phyloP scores from a whole-genome alignment of 805 yeast genomes.

The Yueomyces sinensis region DNA sequence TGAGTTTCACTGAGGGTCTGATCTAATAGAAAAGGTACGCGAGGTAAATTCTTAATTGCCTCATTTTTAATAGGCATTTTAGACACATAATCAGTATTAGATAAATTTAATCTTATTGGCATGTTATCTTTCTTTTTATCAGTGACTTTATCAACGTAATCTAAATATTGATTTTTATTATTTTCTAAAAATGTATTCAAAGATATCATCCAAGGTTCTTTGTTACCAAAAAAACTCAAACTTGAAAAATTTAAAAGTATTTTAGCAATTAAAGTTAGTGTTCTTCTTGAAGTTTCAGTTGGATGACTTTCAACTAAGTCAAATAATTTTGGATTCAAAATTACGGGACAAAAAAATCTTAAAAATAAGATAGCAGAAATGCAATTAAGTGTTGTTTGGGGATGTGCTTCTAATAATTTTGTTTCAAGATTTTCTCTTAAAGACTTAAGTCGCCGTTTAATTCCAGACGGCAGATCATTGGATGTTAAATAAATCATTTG shows the following conservation, averaged over 20 bases:
- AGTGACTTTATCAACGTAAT: slow-evolving; percentile 62
- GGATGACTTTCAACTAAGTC: slow-evolving; percentile 60
- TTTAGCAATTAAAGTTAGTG: slow-evolving; percentile 73
- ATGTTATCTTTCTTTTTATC: slow-evolving; percentile 55
- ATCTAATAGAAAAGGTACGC: slow-evolving; percentile 57
- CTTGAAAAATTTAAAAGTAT: slow-evolving; percentile 68
- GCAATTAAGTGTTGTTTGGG: slow-evolving; percentile 46
- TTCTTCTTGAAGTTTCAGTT: slow-evolving; percentile 56
- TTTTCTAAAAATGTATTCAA: slow-evolving; percentile 56
- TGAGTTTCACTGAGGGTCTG: slow-evolving; percentile 49
- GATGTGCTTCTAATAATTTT: slow-evolving; percentile 22
- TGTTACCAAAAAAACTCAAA: slow-evolving; percentile 58
- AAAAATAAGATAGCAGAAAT: slow-evolving; percentile 74
- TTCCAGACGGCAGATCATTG: slow-evolving; percentile 58
- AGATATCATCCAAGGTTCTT: slow-evolving; percentile 65
- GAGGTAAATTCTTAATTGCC: slow-evolving; percentile 45
- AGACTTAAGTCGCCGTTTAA: slow-evolving; percentile 49
- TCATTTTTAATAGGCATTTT: slow-evolving; percentile 38
- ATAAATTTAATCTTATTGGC: slow-evolving; percentile 41
- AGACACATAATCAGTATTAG: slow-evolving; percentile 43
- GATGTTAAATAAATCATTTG: slow-evolving; percentile 46
- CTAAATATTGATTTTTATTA: slow-evolving; percentile 44
- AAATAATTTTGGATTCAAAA: slow-evolving; percentile 79
- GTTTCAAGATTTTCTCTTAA: slow-evolving; percentile 50
- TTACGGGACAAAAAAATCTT: slow-evolving; percentile 81